A percentile compares a stretch with the other conserved stretches of the same genome.
These are phyloP conservation scores for Stachybotrys elegans DNA, from an alignment of 2,329 filamentous ascomycete species.

Conservation along the genomic window DNA sequence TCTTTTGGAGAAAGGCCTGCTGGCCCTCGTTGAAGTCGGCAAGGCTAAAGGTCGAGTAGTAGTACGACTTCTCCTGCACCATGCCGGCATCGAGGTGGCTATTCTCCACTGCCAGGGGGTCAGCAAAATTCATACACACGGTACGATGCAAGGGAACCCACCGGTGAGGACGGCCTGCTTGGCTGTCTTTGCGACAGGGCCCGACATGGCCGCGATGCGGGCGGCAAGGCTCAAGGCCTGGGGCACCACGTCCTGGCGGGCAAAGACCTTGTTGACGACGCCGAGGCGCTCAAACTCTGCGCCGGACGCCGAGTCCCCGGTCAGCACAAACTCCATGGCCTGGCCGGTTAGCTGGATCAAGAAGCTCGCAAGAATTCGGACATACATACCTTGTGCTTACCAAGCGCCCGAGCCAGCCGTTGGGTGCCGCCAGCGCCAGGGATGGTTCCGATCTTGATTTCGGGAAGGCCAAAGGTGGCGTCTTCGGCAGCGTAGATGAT, in stretches of 20 bases:
- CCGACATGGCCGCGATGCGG: constrained; percentile 1
- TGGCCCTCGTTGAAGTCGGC: constrained; percentile 1
- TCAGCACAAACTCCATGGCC: constrained; percentile 2
- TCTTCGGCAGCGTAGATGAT: constrained; percentile 25
- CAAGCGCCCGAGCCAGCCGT: constrained; percentile 22
- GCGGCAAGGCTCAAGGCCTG: not conserved
- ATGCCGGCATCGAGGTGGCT: constrained; percentile 1
- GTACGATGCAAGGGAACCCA: too few species aligned
- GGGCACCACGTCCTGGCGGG: not conserved
- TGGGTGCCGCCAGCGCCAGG: constrained; percentile 29
- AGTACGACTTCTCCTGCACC: constrained; percentile 1
- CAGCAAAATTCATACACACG: too few species aligned
- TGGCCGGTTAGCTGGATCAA: not conserved
- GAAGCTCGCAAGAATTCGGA: not conserved
- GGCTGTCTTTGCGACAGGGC: not conserved
- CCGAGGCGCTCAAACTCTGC: constrained; percentile 1
- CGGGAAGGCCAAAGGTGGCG: constrained; percentile 27
- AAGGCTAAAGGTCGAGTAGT: constrained; percentile 2
- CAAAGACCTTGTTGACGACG: constrained; percentile 1
- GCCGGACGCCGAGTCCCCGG: not conserved
- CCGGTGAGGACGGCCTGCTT: constrained; percentile 1
- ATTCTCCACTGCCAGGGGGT: not conserved
- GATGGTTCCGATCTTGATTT: constrained; percentile 27
- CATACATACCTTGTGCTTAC: constrained; percentile 24
- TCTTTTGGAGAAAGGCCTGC: not conserved